These are phyloP conservation scores for Tephrocybe sp. DNA, from an alignment of 768 basidiomycete species.

Conservation along the genomic window DNA sequence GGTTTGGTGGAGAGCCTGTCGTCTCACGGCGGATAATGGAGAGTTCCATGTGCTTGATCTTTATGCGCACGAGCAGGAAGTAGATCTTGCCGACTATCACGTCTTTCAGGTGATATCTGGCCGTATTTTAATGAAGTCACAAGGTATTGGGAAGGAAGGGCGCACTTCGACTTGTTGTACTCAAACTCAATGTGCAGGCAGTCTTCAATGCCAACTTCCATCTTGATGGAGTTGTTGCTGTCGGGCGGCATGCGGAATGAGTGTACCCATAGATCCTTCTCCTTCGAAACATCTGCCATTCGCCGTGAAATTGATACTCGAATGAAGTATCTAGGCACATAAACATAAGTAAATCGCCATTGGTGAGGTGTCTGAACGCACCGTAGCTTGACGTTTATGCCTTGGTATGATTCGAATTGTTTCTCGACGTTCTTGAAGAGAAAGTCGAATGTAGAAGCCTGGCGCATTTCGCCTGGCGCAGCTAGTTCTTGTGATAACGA, in stretches of 20 bases:
- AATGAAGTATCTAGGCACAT: conserved; percentile 73
- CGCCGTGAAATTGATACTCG: conserved; percentile 88
- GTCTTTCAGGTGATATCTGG: conserved; percentile 96
- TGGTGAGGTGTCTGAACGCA: conserved; percentile 33
- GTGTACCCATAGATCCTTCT: conserved; percentile 96
- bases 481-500: conserved; percentile 95
- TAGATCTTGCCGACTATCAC: conserved; percentile 99
- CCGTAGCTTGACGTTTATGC: conserved; percentile 98
- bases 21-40: conserved; percentile 98
- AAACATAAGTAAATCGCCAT: not conserved
- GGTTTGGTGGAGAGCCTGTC: conserved; percentile 96
- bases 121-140: not conserved
- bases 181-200: conserved; percentile 99
- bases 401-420: conserved; percentile 96
- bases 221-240: conserved; percentile 97
- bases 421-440: conserved; percentile 99
- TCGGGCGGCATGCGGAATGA: conserved; percentile 99
- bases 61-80: conserved; percentile 97
- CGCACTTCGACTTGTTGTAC: conserved; percentile 98
- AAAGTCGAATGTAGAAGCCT: conserved; percentile 95
- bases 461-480: conserved; percentile 94
- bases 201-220: conserved; percentile 99
- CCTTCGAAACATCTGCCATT: conserved; percentile 92
- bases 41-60: conserved; percentile 99
- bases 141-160: conserved; percentile 9